Evolutionary conservation across 805 yeast species (phyloP), one percentile per base, ranked within the genome.

Genomic region (Candida chauliodis): DNA sequence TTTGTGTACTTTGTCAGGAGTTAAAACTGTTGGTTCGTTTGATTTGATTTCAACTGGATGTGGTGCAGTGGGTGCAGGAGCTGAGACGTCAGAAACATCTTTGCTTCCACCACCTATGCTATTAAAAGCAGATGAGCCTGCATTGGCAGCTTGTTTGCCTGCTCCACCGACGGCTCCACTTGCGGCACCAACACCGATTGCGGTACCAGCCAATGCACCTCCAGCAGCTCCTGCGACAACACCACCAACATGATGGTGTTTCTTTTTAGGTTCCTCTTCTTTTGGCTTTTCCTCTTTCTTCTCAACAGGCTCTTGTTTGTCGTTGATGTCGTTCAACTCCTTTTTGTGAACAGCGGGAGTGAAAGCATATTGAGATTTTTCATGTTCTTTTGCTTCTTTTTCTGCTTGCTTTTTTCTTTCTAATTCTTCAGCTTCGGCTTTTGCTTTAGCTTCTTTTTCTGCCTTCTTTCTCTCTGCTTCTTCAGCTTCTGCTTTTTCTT

Each of bases 211-310:
- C 21, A 37, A 31, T 3, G 33, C 41, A 8, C 37, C 37, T 14
- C 28, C 41, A 18, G 37, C 35, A 10, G 36, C 41, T 30, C 30
- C 41, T 8, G 27, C 41, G 6, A 23, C 31, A 9, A 14, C 37
- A 16, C 22, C 24, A n/a, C 35, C 37, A 15, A 11, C 6, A 29
- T 20, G 26, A 30, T 35, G 38, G 6, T 27, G 24, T 4, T 35
- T 25, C 10, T 35, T 35, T 14, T 50, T 55, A 11, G 17, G 24
- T 4, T 35, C 17, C 10, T 35, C 27, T 23, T 39, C 41, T 14
- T 40, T 48, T 44, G 45, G 42, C 43, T 53, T 48, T 46, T 44
- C 55, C 55, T 27, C 42, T 34, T 28, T 36, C 40, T 29, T 25
- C 13, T n/a, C 22, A 35, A 30, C 23, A 30, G 36, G 36, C 29